Evolutionary conservation across 2,329 filamentous ascomycete species (phyloP), one percentile per base, ranked within the genome.

Genomic region (Penicillium sp.): DNA sequence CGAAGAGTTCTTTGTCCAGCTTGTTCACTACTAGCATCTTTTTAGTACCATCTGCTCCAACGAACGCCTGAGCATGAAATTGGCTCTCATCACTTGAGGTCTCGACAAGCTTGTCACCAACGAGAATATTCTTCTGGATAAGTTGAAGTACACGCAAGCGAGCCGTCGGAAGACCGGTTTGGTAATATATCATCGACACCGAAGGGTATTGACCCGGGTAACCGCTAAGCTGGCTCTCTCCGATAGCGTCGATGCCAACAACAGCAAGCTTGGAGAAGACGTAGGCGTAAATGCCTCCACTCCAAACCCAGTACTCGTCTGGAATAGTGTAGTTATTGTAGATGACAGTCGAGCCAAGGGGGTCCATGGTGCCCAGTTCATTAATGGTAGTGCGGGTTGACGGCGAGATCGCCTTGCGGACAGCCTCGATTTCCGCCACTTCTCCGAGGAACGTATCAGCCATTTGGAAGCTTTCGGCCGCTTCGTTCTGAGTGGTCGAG

Each of bases 181-280:
- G 29, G 8, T 40, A 47, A 34, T 52, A 42, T 6, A 52, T 44
- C 49, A 52, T 46, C 16, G 49, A 52, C 2, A 52, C 49, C n/a
- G 49, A 52, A 11, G 49, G 49, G 19, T 52, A 52, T 40, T 52
- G 50, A n/a, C 50, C 50, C 3, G 50, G 50, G 28, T 52, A 52
- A 10, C 50, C 50, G 13, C 50, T 52, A 24, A 52, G 24, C 34
- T 52, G 50, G n/a, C 50, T 47, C 33, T 52, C 50, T 9, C 50
- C 50, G 16, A 52, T 24, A 13, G 29, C 50, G 18, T 52, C 50
- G 19, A 52, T 52, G 2, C 50, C 50, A 19, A 40, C 10, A 9
- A 42, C 23, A 6, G 43, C 43, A 14, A 52, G 40, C 23, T 40
- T 45, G 9, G 42, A 52, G 43, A 52, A 52, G 16, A 52, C 10